Evolutionary conservation across 768 basidiomycete genomes (phyloP), one percentile per base, ranked within the genome.

Genomic region (Mycena rebaudengoi): DNA sequence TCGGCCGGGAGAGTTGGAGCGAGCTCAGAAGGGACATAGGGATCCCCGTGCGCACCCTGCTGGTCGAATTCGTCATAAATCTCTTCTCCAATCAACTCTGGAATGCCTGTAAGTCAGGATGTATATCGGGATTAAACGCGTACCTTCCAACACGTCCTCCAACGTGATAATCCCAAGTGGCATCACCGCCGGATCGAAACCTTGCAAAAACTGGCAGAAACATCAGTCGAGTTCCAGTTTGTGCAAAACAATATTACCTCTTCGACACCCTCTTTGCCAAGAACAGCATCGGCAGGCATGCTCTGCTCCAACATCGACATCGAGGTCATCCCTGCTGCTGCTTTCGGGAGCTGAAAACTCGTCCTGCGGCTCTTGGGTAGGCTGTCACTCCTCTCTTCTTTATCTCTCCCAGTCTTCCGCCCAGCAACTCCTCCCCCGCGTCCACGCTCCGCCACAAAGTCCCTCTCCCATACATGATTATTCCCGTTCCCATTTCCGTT

Each of bases 131-230:
- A 58, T 28, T 35, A 13, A 29, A 20, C 39, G 69, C 71, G 21
- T 52, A 91, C 92, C 92, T 86, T 97, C 95, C 11, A 97, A 82
- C 10, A 97, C 92, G 66, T 97, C 95, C 76, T 97, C 95, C 2
- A 97, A 83, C 0, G 95, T 97, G 64, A 97, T 96, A 69, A 97
- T 94, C 50, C 95, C 95, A 25, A 96, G 81, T 3, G 94, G 94
- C 82, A 90, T 91, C 32, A 95, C 83, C 20, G 89, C 88, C 0
- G 90, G 92, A 73, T 96, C 94, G 55, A 95, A 85, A 39, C 85
- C 85, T 80, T 91, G 89, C 74, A 96, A 79, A 78, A 95, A 95
- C 87, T 92, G 69, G 1, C 18, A 40, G 43, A 16, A 21, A 48
- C 18, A 65, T 37, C 5, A 55, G 21, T 59, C 16, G 69, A 44